A percentile compares a stretch with the other conserved stretches of the same genome.
phyloP scores from a whole-genome alignment of 768 basidiomycete species.

The Podaxis sp. region DNA sequence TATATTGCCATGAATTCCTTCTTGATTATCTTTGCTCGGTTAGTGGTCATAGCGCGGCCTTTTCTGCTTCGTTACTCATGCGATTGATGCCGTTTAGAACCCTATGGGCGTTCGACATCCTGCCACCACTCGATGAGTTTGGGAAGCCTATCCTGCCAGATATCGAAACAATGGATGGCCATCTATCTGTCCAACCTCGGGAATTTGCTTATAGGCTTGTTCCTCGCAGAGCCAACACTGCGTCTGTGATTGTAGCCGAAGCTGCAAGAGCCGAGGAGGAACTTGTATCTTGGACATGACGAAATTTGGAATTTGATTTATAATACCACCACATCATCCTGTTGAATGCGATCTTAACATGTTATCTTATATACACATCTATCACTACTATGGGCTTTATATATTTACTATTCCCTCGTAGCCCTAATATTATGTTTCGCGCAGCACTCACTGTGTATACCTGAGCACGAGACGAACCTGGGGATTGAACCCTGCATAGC shows the following conservation, averaged over 20 bases:
- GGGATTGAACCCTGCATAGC: no score
- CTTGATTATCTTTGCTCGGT: conserved; percentile 25
- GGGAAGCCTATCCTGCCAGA: conserved; percentile 22
- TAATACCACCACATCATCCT: not conserved
- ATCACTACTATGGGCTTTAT: not conserved
- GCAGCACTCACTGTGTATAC: not conserved
- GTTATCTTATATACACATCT: not conserved
- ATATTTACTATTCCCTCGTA: not conserved
- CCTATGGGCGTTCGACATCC: conserved; percentile 25
- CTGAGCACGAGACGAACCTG: no score
- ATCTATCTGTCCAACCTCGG: conserved; percentile 22
- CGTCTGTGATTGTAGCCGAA: conserved; percentile 17
- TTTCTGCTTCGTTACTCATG: not conserved
- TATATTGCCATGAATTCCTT: conserved; percentile 27
- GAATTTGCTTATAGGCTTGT: conserved; percentile 21
- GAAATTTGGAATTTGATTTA: not conserved
- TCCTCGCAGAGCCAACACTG: conserved; percentile 8
- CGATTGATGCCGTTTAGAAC: conserved; percentile 16
- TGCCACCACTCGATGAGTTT: conserved; percentile 14
- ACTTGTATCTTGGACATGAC: conserved; percentile 13
- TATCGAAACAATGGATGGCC: conserved; percentile 20
- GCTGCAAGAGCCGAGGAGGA: conserved; percentile 18
- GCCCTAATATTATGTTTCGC: not conserved
- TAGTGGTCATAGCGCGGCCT: not conserved
- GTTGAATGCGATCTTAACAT: not conserved